phyloP scores from a whole-genome alignment of 208 protist genomes.

The Trypanosoma vivax region DNA sequence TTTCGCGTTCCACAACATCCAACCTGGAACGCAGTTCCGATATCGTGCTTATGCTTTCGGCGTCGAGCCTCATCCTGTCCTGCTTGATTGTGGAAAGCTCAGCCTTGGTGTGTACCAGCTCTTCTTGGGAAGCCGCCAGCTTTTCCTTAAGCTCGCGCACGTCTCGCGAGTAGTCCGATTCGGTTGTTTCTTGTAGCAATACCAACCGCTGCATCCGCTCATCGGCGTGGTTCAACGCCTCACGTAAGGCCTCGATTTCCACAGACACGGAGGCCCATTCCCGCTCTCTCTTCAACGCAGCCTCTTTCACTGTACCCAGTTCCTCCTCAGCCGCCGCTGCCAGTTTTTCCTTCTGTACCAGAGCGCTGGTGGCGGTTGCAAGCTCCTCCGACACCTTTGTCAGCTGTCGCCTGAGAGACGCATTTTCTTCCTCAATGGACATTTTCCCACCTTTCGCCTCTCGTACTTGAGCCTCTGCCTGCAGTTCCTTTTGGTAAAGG shows the following conservation, averaged over 20 bases:
- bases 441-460: constrained; percentile 54
- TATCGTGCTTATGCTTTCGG: constrained; percentile 26
- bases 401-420: constrained; percentile 64
- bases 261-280: constrained; percentile 41
- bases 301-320: constrained; percentile 17
- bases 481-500: constrained; percentile 56
- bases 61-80: constrained; percentile 41
- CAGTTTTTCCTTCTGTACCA: constrained; percentile 67
- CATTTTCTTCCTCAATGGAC: constrained; percentile 67
- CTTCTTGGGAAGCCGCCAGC: constrained; percentile 37
- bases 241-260: constrained; percentile 37
- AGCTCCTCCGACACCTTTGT: constrained; percentile 56
- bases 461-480: constrained; percentile 55
- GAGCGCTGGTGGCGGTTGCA: constrained; percentile 47
- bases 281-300: constrained; percentile 36
- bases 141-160: constrained; percentile 48
- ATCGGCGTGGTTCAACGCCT: constrained; percentile 36
- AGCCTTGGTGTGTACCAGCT: constrained; percentile 33
- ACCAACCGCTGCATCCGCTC: constrained; percentile 51
- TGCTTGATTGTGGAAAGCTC: constrained; percentile 41
- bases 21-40: constrained; percentile 41
- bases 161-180: constrained; percentile 58
- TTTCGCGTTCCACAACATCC: constrained; percentile 38
- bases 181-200: constrained; percentile 43
- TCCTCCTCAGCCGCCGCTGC: constrained; percentile 35